Evolutionary conservation across 495 filamentous ascomycete genomes (phyloP).

Genomic region (Neurospora hispaniola): DNA sequence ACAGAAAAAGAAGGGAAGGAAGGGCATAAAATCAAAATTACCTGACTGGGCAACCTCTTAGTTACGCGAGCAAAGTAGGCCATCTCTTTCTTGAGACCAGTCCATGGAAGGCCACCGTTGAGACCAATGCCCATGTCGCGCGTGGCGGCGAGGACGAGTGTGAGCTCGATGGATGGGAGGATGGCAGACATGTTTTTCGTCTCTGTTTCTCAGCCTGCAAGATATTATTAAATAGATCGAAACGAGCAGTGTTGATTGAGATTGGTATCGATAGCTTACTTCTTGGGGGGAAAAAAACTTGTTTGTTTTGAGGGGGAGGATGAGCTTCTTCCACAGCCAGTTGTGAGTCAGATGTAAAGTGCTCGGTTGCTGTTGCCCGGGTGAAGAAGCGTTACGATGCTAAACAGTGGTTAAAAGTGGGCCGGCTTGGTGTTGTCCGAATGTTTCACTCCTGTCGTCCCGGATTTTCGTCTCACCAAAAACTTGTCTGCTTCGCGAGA

Average conservation of each 20-base stretch:
- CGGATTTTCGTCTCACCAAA: not conserved
- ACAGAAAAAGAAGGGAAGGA: not conserved
- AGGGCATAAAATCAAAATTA: slow-evolving; percentile 1
- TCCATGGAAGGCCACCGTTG: slow-evolving; percentile 77
- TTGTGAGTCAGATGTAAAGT: not conserved
- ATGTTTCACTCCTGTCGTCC: not conserved
- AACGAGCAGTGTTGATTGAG: not conserved
- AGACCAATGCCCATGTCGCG: slow-evolving; percentile 77
- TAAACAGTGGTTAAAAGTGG: not conserved
- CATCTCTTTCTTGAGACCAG: slow-evolving; percentile 78
- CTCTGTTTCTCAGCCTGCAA: not conserved
- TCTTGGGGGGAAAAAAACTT: too few relatives aligned
- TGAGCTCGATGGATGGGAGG: slow-evolving; percentile 44
- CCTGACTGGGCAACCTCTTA: slow-evolving; percentile 41
- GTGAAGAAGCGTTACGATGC: not conserved
- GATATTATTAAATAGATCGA: not conserved
- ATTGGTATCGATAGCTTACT: not conserved
- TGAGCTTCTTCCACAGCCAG: not conserved
- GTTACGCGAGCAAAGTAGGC: slow-evolving; percentile 88
- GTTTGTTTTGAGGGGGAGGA: not conserved
- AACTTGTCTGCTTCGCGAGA: not conserved
- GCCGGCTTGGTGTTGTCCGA: not conserved
- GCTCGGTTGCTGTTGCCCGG: not conserved
- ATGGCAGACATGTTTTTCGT: slow-evolving; percentile 1
- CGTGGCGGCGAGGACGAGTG: slow-evolving; percentile 67